Conservation (phyloP, 2,329 filamentous ascomycete genomes). For the Dactylellina leptospora region DNA sequence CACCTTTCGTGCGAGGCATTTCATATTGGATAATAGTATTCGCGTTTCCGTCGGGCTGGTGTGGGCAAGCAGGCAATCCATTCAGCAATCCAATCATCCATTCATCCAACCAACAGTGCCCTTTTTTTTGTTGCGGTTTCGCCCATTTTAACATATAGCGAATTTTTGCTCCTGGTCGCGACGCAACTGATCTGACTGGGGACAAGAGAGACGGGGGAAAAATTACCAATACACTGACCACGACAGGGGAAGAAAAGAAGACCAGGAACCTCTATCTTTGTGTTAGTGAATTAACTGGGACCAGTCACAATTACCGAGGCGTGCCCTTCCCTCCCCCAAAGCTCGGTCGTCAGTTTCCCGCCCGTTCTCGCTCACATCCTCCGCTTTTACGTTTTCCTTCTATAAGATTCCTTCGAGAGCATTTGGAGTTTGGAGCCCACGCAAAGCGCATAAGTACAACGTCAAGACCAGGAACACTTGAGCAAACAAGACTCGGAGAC, state of each 20-base stretch:
- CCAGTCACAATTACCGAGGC: neutral
- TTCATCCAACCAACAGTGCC: constrained; percentile 40
- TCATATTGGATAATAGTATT: constrained; percentile 30
- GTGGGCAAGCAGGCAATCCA: too few species aligned
- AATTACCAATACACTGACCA: constrained; percentile 8
- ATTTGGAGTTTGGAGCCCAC: constrained; percentile 14
- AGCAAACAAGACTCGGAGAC: constrained; percentile 32
- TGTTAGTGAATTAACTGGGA: neutral
- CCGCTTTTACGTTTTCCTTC: constrained; percentile 11
- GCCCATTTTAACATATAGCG: constrained; percentile 21
- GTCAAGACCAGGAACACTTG: constrained; percentile 20
- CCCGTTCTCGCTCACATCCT: too few species aligned
- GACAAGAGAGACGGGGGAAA: constrained; percentile 18
- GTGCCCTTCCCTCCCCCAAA: too few species aligned
- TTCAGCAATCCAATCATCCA: too few species aligned
- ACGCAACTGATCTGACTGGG: neutral
- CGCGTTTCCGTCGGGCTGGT: constrained; percentile 6
- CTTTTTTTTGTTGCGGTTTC: constrained; percentile 27
- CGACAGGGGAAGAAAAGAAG: constrained; percentile 9
- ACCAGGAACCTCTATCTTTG: neutral
- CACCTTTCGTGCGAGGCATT: constrained; percentile 30
- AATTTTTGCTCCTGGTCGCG: constrained; percentile 20
- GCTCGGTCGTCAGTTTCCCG: too few species aligned
- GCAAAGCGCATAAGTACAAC: constrained; percentile 43
- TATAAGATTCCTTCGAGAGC: constrained; percentile 5